Evolutionary conservation across 495 filamentous ascomycete species (phyloP).

Genomic region (Talaromyces proteolyticus): DNA sequence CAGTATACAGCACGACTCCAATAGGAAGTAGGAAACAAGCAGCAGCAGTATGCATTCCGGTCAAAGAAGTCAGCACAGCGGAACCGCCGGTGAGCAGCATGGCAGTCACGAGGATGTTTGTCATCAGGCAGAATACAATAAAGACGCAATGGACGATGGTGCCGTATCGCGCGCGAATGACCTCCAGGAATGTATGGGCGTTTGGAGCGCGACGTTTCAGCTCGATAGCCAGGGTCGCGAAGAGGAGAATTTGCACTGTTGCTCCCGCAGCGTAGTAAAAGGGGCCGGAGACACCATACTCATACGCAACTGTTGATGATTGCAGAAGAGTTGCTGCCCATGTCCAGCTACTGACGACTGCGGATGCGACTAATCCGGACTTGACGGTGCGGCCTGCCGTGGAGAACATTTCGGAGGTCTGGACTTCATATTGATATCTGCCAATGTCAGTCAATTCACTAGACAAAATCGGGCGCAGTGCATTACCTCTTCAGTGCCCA

Average conservation of each 20-base stretch:
- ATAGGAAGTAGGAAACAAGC: conserved; percentile 88
- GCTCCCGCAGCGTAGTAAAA: conserved; percentile 80
- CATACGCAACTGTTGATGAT: conserved; percentile 82
- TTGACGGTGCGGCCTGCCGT: conserved; percentile 94
- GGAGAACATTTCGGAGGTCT: conserved; percentile 96
- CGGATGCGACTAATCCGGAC: conserved; percentile 86
- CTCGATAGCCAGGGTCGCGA: conserved; percentile 91
- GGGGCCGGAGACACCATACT: conserved; percentile 87
- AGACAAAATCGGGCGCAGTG: background rate
- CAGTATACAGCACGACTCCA: conserved; percentile 75
- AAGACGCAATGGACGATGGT: conserved; percentile 66
- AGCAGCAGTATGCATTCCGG: conserved; percentile 79
- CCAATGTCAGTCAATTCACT: background rate
- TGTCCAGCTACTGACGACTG: conserved; percentile 95
- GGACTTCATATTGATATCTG: conserved; percentile 86
- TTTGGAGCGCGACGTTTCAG: conserved; percentile 83
- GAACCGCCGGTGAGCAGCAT: conserved; percentile 91
- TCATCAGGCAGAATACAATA: conserved; percentile 75
- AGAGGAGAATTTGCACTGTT: conserved; percentile 67
- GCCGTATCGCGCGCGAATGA: conserved; percentile 57
- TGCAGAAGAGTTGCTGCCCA: conserved; percentile 65
- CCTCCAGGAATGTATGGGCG: conserved; percentile 83
- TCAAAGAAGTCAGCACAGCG: conserved; percentile 78
- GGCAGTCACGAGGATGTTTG: conserved; percentile 81
- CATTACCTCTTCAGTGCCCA: conserved; percentile 63